Evolutionary conservation across 2,329 filamentous ascomycete species (phyloP).

Genomic region (Epichloe glyceriae): DNA sequence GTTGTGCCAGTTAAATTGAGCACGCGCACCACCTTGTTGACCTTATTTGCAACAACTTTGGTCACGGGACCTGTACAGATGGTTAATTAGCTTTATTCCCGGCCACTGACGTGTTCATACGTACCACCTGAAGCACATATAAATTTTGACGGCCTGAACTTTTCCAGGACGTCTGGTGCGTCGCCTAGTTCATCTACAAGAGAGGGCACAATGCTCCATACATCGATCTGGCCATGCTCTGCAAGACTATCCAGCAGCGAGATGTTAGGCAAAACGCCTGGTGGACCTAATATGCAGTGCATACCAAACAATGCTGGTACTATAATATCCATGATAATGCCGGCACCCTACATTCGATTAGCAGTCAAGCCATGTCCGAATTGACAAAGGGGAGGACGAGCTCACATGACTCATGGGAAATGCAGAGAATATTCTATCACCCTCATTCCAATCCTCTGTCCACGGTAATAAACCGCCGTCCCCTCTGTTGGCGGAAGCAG

Average conservation of each 20-base stretch:
- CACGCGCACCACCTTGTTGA: constrained; percentile 19
- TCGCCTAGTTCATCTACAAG: constrained; percentile 22
- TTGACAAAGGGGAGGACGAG: background rate
- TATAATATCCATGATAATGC: constrained; percentile 28
- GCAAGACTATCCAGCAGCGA: constrained; percentile 20
- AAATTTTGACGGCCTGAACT: constrained; percentile 20
- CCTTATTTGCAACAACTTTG: constrained; percentile 14
- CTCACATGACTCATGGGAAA: constrained; percentile 24
- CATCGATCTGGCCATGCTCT: constrained; percentile 21
- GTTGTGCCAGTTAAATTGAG: constrained; percentile 22
- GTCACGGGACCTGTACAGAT: constrained; percentile 14
- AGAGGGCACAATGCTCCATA: constrained; percentile 26
- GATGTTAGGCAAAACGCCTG: constrained; percentile 22
- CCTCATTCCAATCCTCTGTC: constrained; percentile 15
- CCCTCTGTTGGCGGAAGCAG: constrained; percentile 20
- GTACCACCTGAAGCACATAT: constrained; percentile 22
- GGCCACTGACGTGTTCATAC: background rate
- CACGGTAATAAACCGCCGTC: constrained; percentile 17
- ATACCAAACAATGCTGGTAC: constrained; percentile 23
- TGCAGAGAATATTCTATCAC: constrained; percentile 20
- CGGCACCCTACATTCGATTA: constrained; percentile 19
- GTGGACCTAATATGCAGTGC: constrained; percentile 23
- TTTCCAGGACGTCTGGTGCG: constrained; percentile 17
- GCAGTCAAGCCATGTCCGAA: background rate
- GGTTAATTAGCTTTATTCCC: background rate